Base-by-base conservation (phyloP, 345 rosid genomes). In the Kandelia obovata region DNA sequence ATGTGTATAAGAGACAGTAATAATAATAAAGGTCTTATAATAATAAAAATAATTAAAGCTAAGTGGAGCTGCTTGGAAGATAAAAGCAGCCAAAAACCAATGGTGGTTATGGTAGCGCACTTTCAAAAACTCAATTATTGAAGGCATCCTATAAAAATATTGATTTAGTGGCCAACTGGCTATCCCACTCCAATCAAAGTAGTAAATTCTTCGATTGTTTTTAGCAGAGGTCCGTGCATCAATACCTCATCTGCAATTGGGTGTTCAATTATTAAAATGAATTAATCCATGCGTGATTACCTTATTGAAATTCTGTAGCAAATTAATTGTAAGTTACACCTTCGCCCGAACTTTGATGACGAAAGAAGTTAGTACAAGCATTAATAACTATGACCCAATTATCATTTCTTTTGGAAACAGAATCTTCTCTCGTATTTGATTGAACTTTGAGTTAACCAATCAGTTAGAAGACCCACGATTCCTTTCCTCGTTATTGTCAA, bases 171-270 rank as follows among this genome's bases (percentile, higher is more conserved):
- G 47, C 47, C 47, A 39, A 39, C 47, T 77, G 82, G 73, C 61
- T 68, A 68, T 72, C 62, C 78, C 78, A 73, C 83, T 73, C 53
- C 16, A 58, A 58, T 37, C 57, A 74, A 84, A 77, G 60, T 67
- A 69, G 46, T 60, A 55, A 43, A 58, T 58, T 69, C 66, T 56
- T 46, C 28, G 28, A 8, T 28, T 34, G 39, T 10, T 43, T n/a
- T 56, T 16, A 68, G 7, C 16, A 27, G 20, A 21, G 25, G 47
- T 53, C n/a, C 63, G 61, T 30, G 47, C 27, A 65, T 65, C 37
- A 62, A 56, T 34, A 7, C n/a, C 8, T 53, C 0, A 10, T 13
- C 11, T 21, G 28, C 28, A 56, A 56, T 56, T 25, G 1, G 30
- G 25, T 11, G 16, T 21, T 35, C 17, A 23, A 59, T 66, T n/a